phyloP scores from a whole-genome alignment of 192 early-diverging fungal species.

The Allomyces macrogynus region DNA sequence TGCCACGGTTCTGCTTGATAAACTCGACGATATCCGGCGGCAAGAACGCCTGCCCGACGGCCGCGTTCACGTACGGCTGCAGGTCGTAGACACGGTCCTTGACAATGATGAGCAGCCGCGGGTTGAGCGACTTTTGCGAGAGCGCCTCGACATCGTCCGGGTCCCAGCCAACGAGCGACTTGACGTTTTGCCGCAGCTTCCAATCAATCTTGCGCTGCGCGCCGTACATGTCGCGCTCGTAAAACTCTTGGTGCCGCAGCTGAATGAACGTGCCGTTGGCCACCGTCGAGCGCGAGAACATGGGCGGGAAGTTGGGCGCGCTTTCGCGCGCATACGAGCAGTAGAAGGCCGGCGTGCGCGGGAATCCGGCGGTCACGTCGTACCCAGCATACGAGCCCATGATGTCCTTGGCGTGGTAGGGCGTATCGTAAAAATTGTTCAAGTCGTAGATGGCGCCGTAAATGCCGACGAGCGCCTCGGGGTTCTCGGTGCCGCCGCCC shows the following conservation, averaged over 20 bases:
- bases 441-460: neutral
- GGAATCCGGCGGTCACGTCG: neutral
- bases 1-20: constrained; percentile 20
- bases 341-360: neutral
- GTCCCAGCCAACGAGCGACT: neutral
- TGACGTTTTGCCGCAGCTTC: neutral
- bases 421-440: neutral
- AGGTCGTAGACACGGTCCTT: neutral
- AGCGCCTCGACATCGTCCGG: neutral
- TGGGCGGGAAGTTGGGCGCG: neutral
- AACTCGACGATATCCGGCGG: constrained; percentile 5
- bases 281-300: neutral
- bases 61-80: constrained; percentile 14
- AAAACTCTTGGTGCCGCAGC: neutral
- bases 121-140: neutral
- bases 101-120: neutral
- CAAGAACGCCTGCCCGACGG: constrained; percentile 5
- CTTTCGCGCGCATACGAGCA: neutral
- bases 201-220: neutral
- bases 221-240: neutral
- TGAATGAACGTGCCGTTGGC: neutral
- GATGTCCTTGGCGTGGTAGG: neutral
- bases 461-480: neutral
- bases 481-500: neutral
- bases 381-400: neutral